These are phyloP conservation scores for Salicornia ramosissima DNA, from an alignment of 148 eudicot genomes.

Conservation along the genomic window DNA sequence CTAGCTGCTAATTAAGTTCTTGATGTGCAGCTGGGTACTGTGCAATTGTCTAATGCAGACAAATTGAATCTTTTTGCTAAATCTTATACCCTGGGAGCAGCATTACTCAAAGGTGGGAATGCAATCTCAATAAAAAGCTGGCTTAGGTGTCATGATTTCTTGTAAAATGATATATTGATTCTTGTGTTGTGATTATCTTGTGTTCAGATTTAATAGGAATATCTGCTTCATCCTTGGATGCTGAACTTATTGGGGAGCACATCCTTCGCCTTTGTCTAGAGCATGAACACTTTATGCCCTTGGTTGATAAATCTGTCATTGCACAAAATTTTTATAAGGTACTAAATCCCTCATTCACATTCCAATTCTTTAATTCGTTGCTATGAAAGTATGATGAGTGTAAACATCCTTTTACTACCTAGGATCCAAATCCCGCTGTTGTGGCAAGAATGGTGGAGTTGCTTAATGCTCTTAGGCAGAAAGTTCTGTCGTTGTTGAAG, in stretches of 20 bases:
- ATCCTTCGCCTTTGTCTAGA: slow-evolving; percentile 73
- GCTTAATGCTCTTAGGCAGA: slow-evolving; percentile 46
- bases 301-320: slow-evolving; percentile 29
- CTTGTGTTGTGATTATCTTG: slow-evolving; percentile 10
- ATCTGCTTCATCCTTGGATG: slow-evolving; percentile 53
- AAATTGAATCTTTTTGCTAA: slow-evolving; percentile 48
- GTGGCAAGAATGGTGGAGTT: slow-evolving; percentile 72
- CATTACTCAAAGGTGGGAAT: slow-evolving; percentile 49
- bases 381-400: neutral
- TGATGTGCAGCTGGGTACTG: slow-evolving; percentile 52
- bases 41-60: slow-evolving; percentile 56
- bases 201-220: slow-evolving; percentile 57
- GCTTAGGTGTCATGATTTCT: slow-evolving; percentile 3
- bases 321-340: slow-evolving; percentile 85
- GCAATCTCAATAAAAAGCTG: neutral
- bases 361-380: neutral
- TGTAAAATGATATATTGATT: neutral
- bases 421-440: slow-evolving; percentile 77
- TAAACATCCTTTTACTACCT: slow-evolving; percentile 5
- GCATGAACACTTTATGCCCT: slow-evolving; percentile 47
- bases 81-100: slow-evolving; percentile 64
- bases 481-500: slow-evolving; percentile 41
- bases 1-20: slow-evolving; percentile 11
- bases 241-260: slow-evolving; percentile 68
- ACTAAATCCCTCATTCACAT: slow-evolving; percentile 4